These are phyloP conservation scores for Ammopiptanthus mongolicus DNA, from an alignment of 306 rosid genomes.

Conservation along the genomic window DNA sequence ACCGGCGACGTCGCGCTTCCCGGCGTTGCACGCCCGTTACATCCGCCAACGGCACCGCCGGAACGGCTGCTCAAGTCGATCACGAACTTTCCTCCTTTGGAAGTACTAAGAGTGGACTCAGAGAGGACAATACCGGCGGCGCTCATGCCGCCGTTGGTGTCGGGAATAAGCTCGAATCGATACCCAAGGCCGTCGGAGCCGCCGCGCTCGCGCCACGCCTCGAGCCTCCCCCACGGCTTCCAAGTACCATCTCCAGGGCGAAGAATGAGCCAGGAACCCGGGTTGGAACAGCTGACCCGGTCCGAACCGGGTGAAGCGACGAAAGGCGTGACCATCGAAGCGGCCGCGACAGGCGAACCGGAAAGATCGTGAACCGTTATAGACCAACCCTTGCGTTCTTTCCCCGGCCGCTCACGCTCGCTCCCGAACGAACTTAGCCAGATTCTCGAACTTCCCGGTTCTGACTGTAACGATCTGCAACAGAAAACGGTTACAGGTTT, in stretches of 20 bases:
- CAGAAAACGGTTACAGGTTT: conserved; percentile 15
- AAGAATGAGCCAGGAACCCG: conserved; percentile 72
- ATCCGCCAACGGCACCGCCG: neutral
- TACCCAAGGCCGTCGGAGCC: conserved; percentile 61
- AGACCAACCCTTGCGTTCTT: conserved; percentile 76
- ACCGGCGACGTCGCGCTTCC: conserved; percentile 48
- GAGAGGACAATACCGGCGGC: conserved; percentile 62
- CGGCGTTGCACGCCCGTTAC: conserved; percentile 36
- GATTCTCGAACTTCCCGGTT: conserved; percentile 36
- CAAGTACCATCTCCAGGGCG: conserved; percentile 64
- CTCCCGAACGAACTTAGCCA: conserved; percentile 72
- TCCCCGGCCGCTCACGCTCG: conserved; percentile 65
- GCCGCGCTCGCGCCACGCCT: conserved; percentile 80
- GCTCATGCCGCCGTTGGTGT: conserved; percentile 46
- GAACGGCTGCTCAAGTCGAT: conserved; percentile 40
- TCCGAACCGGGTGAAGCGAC: conserved; percentile 72
- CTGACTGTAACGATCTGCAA: conserved; percentile 55
- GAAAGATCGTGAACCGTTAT: conserved; percentile 69
- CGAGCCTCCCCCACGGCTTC: conserved; percentile 73
- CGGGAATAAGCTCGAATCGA: conserved; percentile 62
- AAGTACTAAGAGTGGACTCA: conserved; percentile 54
- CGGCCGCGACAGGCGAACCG: conserved; percentile 69
- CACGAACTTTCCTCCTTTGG: conserved; percentile 51
- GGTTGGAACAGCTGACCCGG: conserved; percentile 66
- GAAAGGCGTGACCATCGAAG: conserved; percentile 71